A percentile compares a stretch with the other conserved stretches of the same genome.
Evolutionary conservation across 2,329 filamentous ascomycete genomes (phyloP).

Genomic region (Lachnellula hyalina): DNA sequence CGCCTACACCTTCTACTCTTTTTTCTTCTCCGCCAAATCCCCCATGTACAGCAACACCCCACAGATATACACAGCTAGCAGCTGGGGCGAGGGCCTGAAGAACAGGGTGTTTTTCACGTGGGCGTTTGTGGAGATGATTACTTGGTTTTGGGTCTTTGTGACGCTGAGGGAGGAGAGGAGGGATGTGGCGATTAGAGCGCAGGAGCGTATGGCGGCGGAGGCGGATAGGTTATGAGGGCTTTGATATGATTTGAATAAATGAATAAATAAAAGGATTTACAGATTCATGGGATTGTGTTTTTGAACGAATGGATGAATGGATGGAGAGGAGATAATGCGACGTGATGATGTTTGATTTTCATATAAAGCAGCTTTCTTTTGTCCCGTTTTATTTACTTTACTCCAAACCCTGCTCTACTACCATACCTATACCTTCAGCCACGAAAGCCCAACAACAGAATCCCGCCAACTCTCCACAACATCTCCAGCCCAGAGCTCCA

Average conservation of each 20-base stretch:
- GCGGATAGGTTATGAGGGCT: constrained; percentile 28
- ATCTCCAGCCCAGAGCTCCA: constrained; percentile 31
- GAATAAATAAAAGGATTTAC: neutral
- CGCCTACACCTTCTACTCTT: constrained; percentile 57
- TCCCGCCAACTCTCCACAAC: constrained; percentile 32
- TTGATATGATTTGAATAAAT: neutral
- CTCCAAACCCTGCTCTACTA: neutral
- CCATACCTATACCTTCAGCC: constrained; percentile 12
- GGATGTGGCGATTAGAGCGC: constrained; percentile 30
- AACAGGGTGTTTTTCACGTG: constrained; percentile 83
- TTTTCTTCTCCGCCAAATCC: constrained; percentile 50
- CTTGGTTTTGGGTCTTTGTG: constrained; percentile 83
- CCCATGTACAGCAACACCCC: constrained; percentile 40
- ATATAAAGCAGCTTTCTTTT: neutral
- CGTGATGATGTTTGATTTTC: neutral
- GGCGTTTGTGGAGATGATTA: constrained; percentile 74
- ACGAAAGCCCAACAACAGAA: constrained; percentile 25
- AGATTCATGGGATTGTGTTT: neutral
- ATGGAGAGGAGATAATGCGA: neutral
- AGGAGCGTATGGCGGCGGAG: constrained; percentile 31
- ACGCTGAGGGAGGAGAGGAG: constrained; percentile 61
- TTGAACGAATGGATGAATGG: neutral
- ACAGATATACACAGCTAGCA: constrained; percentile 37
- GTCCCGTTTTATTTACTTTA: neutral
- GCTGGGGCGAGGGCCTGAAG: constrained; percentile 63